Conservation (phyloP, 768 basidiomycete genomes). For the Lactarius pseudohatsudake region DNA sequence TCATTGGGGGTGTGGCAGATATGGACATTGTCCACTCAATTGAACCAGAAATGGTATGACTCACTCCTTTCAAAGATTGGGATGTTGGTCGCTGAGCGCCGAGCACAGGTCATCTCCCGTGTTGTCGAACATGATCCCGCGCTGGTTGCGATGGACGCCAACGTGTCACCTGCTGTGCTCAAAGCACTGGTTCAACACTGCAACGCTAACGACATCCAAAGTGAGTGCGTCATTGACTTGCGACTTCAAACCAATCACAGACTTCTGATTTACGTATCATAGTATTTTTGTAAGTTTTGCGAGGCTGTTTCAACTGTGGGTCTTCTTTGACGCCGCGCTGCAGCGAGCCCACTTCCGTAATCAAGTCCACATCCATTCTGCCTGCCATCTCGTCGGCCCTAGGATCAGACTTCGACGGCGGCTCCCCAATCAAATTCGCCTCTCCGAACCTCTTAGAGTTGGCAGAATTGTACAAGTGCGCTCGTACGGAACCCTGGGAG, state of each 20-base stretch:
- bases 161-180: slow-evolving; percentile 59
- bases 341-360: slow-evolving; percentile 92
- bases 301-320: neutral
- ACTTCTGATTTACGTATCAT: slow-evolving; percentile 3
- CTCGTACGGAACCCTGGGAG: slow-evolving; percentile 44
- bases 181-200: slow-evolving; percentile 53
- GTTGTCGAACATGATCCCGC: slow-evolving; percentile 50
- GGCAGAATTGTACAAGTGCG: slow-evolving; percentile 52
- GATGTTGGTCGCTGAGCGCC: neutral
- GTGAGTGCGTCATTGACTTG: slow-evolving; percentile 43
- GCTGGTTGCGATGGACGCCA: slow-evolving; percentile 75
- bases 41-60: slow-evolving; percentile 45
- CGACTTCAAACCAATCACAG: slow-evolving; percentile 2
- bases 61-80: neutral
- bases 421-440: slow-evolving; percentile 61
- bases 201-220: slow-evolving; percentile 44
- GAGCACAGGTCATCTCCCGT: slow-evolving; percentile 49
- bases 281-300: slow-evolving; percentile 75
- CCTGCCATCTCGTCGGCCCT: slow-evolving; percentile 52
- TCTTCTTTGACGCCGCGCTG: slow-evolving; percentile 11
- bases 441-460: slow-evolving; percentile 90
- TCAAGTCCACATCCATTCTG: slow-evolving; percentile 72
- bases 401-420: slow-evolving; percentile 30
- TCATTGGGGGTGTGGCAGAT: slow-evolving; percentile 88
- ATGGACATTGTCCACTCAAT: slow-evolving; percentile 70